phyloP scores from a whole-genome alignment of 306 rosid genomes.

The Potentilla sterilis region DNA sequence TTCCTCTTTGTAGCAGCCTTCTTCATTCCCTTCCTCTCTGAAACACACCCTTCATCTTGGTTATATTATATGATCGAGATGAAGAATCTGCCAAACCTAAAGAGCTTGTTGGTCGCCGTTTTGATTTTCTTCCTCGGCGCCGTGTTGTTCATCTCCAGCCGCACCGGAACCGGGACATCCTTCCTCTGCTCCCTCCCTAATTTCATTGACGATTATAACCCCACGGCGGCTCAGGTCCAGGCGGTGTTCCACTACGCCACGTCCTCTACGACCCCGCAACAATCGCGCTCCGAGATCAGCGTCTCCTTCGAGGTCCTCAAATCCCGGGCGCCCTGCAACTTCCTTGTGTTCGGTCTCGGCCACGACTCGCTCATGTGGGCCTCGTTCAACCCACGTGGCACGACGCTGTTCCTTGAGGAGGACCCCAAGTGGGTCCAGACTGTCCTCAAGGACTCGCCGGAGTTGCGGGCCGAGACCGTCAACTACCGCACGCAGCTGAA shows the following conservation, averaged over 20 bases:
- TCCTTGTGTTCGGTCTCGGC: slow-evolving; percentile 85
- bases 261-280: slow-evolving; percentile 62
- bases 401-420: slow-evolving; percentile 79
- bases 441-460: slow-evolving; percentile 59
- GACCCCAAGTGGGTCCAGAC: slow-evolving; percentile 86
- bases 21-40: neutral
- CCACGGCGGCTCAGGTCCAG: slow-evolving; percentile 44
- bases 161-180: slow-evolving; percentile 29
- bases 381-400: slow-evolving; percentile 73
- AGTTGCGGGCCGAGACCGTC: slow-evolving; percentile 57
- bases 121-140: slow-evolving; percentile 48
- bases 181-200: slow-evolving; percentile 38
- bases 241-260: slow-evolving; percentile 94
- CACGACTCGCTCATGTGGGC: slow-evolving; percentile 97
- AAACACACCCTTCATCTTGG: neutral
- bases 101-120: slow-evolving; percentile 36
- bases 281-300: slow-evolving; percentile 59
- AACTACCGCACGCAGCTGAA: slow-evolving; percentile 66
- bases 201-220: slow-evolving; percentile 4
- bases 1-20: neutral
- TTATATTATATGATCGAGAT: slow-evolving; percentile 8
- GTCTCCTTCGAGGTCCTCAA: slow-evolving; percentile 61
- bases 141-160: slow-evolving; percentile 34
- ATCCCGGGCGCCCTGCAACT: slow-evolving; percentile 52
- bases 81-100: slow-evolving; percentile 32